Evolutionary conservation across 495 filamentous ascomycete species (phyloP).

Genomic region (Lepidopterella palustris): DNA sequence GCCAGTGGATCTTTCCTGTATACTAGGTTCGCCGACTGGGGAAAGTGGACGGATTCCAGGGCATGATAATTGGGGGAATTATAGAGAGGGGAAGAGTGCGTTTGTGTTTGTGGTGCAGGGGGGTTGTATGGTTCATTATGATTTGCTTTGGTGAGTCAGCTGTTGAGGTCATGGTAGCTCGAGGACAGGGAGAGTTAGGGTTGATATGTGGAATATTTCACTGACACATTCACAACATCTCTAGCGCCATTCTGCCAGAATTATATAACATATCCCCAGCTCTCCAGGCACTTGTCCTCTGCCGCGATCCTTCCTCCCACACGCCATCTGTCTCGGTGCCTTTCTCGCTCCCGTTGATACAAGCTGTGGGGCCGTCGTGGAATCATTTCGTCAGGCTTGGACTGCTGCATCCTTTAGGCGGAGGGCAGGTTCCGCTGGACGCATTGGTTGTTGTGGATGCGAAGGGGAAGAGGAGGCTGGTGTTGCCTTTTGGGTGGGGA

Average conservation of each 20-base stretch:
- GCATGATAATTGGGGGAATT: conserved; percentile 19
- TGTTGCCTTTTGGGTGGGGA: conserved; percentile 42
- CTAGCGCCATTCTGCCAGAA: conserved; percentile 12
- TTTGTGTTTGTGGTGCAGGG: conserved; percentile 26
- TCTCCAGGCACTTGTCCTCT: conserved; percentile 26
- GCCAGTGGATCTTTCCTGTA: conserved; percentile 17
- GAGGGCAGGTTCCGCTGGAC: conserved; percentile 38
- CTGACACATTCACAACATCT: too few species aligned
- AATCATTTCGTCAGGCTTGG: conserved; percentile 33
- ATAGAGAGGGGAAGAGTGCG: conserved; percentile 2
- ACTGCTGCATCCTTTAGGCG: conserved; percentile 41
- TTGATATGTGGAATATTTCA: too few species aligned
- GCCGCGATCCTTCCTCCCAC: conserved; percentile 22
- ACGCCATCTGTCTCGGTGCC: conserved; percentile 11
- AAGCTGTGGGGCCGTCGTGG: conserved; percentile 19
- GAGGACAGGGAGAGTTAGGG: too few species aligned
- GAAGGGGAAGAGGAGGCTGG: conserved; percentile 32
- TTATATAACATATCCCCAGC: conserved; percentile 17
- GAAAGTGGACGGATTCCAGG: conserved; percentile 1
- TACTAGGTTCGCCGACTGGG: conserved; percentile 19
- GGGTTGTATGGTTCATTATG: conserved; percentile 21
- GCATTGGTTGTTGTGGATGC: conserved; percentile 40
- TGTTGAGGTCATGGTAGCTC: too few species aligned
- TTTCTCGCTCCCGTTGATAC: conserved; percentile 17
- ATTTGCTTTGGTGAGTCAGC: conserved; percentile 29